phyloP scores from a whole-genome alignment of 129 eudicot species.

The Sambucus nigra region DNA sequence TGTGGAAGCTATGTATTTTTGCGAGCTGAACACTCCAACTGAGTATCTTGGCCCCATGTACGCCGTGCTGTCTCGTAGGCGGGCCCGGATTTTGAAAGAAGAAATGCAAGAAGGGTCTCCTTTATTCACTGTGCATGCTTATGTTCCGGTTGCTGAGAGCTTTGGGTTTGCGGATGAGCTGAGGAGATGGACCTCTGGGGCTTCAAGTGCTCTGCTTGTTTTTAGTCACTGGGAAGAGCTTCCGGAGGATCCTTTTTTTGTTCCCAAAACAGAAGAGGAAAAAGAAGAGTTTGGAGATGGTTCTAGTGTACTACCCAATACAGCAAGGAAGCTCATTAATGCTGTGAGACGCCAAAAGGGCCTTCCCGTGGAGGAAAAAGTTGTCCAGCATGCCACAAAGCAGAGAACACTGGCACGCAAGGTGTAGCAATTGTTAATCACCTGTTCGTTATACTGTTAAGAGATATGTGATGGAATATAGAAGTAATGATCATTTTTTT shows the following conservation, averaged over 20 bases:
- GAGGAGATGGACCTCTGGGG: slow-evolving; percentile 86
- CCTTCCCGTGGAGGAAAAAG: slow-evolving; percentile 86
- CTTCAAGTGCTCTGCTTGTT: slow-evolving; percentile 89
- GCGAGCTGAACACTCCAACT: slow-evolving; percentile 81
- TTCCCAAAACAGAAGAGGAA: slow-evolving; percentile 95
- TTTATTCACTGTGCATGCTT: slow-evolving; percentile 84
- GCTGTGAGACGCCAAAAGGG: slow-evolving; percentile 85
- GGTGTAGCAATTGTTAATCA: slow-evolving; percentile 43
- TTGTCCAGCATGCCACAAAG: slow-evolving; percentile 90
- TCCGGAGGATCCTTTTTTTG: slow-evolving; percentile 88
- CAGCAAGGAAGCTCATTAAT: slow-evolving; percentile 73
- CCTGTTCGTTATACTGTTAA: background rate
- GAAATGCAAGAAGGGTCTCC: slow-evolving; percentile 98
- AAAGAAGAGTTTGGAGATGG: slow-evolving; percentile 95
- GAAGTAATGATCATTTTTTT: no score
- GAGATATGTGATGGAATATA: background rate
- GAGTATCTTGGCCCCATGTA: slow-evolving; percentile 77
- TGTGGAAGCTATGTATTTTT: slow-evolving; percentile 82
- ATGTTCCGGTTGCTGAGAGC: slow-evolving; percentile 89
- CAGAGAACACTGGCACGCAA: slow-evolving; percentile 90
- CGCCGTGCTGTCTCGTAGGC: slow-evolving; percentile 74
- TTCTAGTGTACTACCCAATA: slow-evolving; percentile 62
- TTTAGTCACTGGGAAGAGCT: slow-evolving; percentile 90
- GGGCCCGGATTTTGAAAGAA: slow-evolving; percentile 83
- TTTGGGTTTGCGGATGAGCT: slow-evolving; percentile 90